phyloP scores from a whole-genome alignment of 345 rosid species.

The Melaleuca alternifolia region DNA sequence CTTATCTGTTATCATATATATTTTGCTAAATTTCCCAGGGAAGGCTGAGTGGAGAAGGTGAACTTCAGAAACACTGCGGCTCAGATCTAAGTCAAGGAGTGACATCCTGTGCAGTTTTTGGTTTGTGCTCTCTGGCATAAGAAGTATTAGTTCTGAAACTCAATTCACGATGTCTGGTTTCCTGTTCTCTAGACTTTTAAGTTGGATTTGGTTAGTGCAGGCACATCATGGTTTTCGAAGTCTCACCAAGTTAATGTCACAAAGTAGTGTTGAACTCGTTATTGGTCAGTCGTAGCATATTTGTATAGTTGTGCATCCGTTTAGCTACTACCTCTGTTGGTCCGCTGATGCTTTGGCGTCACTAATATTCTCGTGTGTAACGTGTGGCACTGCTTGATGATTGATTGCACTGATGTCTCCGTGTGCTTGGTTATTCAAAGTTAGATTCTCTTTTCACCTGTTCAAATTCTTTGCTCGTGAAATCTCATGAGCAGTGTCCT shows the following conservation, averaged over 20 bases:
- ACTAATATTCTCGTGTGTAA: background rate
- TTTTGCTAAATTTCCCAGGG: background rate
- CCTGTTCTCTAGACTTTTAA: background rate
- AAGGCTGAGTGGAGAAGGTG: conserved; percentile 9
- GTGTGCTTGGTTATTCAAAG: background rate
- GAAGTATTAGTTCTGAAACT: background rate
- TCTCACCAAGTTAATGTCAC: background rate
- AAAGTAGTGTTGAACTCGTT: background rate
- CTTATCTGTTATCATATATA: background rate
- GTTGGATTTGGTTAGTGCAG: background rate
- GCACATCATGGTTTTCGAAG: background rate
- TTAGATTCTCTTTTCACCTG: background rate
- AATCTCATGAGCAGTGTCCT: background rate
- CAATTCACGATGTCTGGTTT: background rate
- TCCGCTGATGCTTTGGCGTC: background rate
- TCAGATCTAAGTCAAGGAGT: background rate
- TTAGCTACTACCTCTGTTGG: background rate
- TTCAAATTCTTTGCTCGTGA: background rate
- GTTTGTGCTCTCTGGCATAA: background rate
- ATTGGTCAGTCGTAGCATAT: background rate
- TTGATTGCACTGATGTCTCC: background rate
- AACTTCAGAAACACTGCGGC: background rate
- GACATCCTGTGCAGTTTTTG: background rate
- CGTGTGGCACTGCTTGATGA: background rate
- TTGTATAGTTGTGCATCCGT: background rate